Conservation (phyloP, 2,329 filamentous ascomycete species). For the Ascocoryne sarcoides region DNA sequence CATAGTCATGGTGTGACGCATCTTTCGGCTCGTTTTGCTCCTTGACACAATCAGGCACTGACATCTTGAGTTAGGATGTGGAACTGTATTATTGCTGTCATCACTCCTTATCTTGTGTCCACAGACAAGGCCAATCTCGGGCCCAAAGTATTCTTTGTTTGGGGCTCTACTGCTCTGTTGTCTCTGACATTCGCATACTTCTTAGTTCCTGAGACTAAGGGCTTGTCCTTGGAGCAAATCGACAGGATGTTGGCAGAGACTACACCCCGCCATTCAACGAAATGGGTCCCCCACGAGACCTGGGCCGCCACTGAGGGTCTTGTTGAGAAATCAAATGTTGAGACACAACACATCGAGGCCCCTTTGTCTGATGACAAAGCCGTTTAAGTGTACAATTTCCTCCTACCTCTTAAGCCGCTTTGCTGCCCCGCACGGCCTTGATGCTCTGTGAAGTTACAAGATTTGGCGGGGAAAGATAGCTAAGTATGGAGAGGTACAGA, state of each 20-base stretch:
- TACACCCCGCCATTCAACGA: slow-evolving; percentile 28
- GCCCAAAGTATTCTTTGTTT: slow-evolving; percentile 45
- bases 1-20: no score
- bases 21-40: no score
- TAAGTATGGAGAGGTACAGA: no score
- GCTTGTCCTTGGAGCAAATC: slow-evolving; percentile 61
- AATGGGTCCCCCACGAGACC: slow-evolving; percentile 11
- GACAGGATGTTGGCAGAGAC: slow-evolving; percentile 49
- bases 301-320: neutral
- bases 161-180: slow-evolving; percentile 51
- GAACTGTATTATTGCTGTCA: slow-evolving; percentile 2
- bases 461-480: no score
- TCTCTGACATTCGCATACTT: slow-evolving; percentile 39
- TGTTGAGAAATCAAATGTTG: slow-evolving; percentile 5
- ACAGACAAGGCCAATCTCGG: slow-evolving; percentile 3
- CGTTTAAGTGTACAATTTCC: no score
- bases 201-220: slow-evolving; percentile 60
- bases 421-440: no score
- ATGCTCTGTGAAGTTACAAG: no score
- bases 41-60: no score
- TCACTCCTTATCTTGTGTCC: slow-evolving; percentile 2
- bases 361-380: no score
- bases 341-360: no score
- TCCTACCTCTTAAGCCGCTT: no score
- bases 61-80: neutral